Evolutionary conservation across 2,329 filamentous ascomycete genomes (phyloP).

Genomic region (Monosporascus cannonballus): DNA sequence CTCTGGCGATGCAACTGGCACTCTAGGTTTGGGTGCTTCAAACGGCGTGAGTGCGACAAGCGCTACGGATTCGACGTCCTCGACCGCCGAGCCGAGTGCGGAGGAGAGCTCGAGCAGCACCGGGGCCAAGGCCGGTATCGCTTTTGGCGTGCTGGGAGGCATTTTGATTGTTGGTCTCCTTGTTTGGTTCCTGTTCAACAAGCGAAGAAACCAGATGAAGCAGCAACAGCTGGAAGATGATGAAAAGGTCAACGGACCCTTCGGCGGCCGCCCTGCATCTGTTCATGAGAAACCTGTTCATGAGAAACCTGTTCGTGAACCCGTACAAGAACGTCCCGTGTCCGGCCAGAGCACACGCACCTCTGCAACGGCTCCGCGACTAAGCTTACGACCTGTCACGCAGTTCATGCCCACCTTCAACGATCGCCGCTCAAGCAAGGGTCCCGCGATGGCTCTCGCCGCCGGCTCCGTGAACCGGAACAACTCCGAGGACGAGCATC

Average conservation of each 20-base stretch:
- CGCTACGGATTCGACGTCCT: slow-evolving; percentile 11
- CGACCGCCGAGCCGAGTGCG: slow-evolving; percentile 11
- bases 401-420: slow-evolving; percentile 70
- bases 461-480: slow-evolving; percentile 20
- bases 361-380: slow-evolving; percentile 60
- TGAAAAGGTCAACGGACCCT: slow-evolving; percentile 52
- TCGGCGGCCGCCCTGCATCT: slow-evolving; percentile 25
- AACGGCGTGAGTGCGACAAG: not conserved
- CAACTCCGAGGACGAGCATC: slow-evolving; percentile 10
- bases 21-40: not conserved
- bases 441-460: slow-evolving; percentile 33
- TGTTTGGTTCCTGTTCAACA: slow-evolving; percentile 65
- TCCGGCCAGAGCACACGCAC: slow-evolving; percentile 34
- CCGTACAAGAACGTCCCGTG: not conserved
- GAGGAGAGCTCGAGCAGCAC: slow-evolving; percentile 9
- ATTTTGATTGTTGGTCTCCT: slow-evolving; percentile 61
- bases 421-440: slow-evolving; percentile 46
- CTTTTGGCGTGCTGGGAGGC: slow-evolving; percentile 70
- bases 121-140: slow-evolving; percentile 70
- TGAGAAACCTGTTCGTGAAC: slow-evolving; percentile 21
- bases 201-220: slow-evolving; percentile 60
- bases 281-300: slow-evolving; percentile 7
- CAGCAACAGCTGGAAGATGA: slow-evolving; percentile 48
- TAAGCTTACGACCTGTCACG: slow-evolving; percentile 79
- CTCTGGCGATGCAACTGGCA: not conserved